Evolutionary conservation across 495 filamentous ascomycete genomes (phyloP), one percentile per base, ranked within the genome.

Genomic region (Pyrenopolyporus hunteri): DNA sequence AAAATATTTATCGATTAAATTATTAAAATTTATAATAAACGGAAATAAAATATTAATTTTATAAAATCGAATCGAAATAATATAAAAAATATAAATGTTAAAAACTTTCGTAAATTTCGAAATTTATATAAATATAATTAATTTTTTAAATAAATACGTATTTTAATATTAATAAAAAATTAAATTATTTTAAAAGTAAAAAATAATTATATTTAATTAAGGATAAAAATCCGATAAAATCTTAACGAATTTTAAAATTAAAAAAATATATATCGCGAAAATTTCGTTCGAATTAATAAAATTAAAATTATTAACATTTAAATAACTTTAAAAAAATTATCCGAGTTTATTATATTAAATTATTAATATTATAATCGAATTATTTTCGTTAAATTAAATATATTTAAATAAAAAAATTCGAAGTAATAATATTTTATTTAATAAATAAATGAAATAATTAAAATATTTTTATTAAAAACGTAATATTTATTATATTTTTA

Each of bases 221-320:
- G 9, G 9, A 29, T 5, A 9, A 29, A 29, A 29, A 29, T 29
- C 26, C 26, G 4, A 5, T 29, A 5, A 29, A 5, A 29, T 5
- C 26, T 29, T 5, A 29, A n/a, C n/a, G n/a, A n/a, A n/a, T n/a
- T n/a, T n/a, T 29, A 29, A 29, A 4, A 29, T 5, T 5, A 29
- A 29, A 29, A 29, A 4, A 29, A 29, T 29, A 29, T 29, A 29
- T 29, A 29, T 5, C 9, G 9, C 4, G 9, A 29, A 29, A n/a
- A n/a, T n/a, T n/a, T n/a, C n/a, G n/a, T n/a, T n/a, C n/a, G n/a
- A n/a, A n/a, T n/a, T n/a, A n/a, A n/a, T n/a, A n/a, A n/a, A n/a
- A n/a, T 39, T 39, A 39, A 33, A 31, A 31, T 31, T 36, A 36
- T 36, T 36, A n/a, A n/a, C n/a, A n/a, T n/a, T n/a, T n/a, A n/a